Percentiles rank a stretch among this genome's conserved stretches.
These are phyloP conservation scores for Arabidopsis arenosa DNA, from an alignment of 345 rosid genomes.

Conservation along the genomic window DNA sequence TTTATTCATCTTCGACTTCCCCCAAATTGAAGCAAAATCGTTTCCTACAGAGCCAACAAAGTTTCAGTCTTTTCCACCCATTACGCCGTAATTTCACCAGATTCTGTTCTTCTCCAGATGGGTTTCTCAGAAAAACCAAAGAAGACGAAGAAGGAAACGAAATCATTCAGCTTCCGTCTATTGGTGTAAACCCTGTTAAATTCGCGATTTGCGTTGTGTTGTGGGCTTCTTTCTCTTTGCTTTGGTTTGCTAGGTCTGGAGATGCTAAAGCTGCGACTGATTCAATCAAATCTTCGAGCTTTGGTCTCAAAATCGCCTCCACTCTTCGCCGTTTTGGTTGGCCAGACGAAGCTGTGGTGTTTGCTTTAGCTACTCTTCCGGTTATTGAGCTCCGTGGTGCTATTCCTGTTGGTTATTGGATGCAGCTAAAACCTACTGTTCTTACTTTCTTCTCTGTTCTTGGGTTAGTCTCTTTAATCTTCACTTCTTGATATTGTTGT, in stretches of 20 bases:
- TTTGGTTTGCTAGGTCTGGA: constrained; percentile 77
- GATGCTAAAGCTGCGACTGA: constrained; percentile 87
- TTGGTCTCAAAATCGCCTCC: constrained; percentile 73
- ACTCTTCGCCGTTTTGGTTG: constrained; percentile 74
- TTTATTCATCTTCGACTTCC: constrained; percentile 26
- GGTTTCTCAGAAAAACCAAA: constrained; percentile 42
- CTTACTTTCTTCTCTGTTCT: constrained; percentile 66
- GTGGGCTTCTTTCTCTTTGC: constrained; percentile 78
- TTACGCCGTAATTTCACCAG: constrained; percentile 24
- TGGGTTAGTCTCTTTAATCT: constrained; percentile 64
- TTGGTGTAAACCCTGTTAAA: constrained; percentile 55
- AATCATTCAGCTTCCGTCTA: constrained; percentile 41
- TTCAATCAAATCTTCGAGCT: constrained; percentile 77
- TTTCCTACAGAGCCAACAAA: constrained; percentile 35
- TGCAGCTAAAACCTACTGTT: constrained; percentile 72
- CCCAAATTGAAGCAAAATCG: constrained; percentile 33
- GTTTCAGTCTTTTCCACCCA: constrained; percentile 14
- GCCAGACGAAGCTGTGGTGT: constrained; percentile 86
- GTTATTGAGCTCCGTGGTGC: constrained; percentile 96
- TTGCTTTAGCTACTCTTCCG: constrained; percentile 91
- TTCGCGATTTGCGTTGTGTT: constrained; percentile 62
- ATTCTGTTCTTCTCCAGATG: constrained; percentile 43
- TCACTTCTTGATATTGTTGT: neutral
- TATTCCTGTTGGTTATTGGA: constrained; percentile 96
- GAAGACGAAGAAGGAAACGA: constrained; percentile 45